These are phyloP conservation scores for Boletus subparvulus DNA, from an alignment of 768 basidiomycete genomes.

Conservation along the genomic window DNA sequence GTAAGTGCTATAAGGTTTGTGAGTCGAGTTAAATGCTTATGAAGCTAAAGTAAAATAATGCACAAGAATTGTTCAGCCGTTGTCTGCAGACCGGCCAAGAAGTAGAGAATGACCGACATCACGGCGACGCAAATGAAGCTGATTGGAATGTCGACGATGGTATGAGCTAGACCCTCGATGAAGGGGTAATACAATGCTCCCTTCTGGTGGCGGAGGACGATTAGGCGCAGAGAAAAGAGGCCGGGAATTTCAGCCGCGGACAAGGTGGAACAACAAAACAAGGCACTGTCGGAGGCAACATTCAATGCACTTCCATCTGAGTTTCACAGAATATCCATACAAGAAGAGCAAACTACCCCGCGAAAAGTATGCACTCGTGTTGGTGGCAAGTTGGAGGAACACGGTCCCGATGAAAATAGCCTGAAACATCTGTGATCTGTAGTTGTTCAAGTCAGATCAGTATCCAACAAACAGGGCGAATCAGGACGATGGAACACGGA, in stretches of 20 bases:
- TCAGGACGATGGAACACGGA: constrained; percentile 20
- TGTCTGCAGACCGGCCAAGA: constrained; percentile 21
- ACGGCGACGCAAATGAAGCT: constrained; percentile 21
- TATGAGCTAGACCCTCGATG: constrained; percentile 43
- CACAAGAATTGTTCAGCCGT: constrained; percentile 22
- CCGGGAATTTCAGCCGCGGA: constrained; percentile 54
- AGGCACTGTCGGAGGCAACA: constrained; percentile 38
- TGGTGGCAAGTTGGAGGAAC: constrained; percentile 40
- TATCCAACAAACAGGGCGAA: constrained; percentile 1
- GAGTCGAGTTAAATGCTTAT: constrained; percentile 23
- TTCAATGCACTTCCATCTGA: background rate
- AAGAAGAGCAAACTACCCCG: constrained; percentile 82
- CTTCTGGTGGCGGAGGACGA: constrained; percentile 42
- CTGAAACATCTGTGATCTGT: constrained; percentile 37
- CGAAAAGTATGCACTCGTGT: constrained; percentile 41
- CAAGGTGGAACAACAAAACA: constrained; percentile 51
- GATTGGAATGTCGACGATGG: constrained; percentile 47
- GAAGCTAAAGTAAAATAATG: background rate
- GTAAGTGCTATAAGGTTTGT: constrained; percentile 49
- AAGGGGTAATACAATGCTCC: constrained; percentile 51
- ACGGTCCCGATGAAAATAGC: constrained; percentile 33
- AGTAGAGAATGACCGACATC: constrained; percentile 18
- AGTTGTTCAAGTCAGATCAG: background rate
- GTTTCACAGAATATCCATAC: constrained; percentile 33
- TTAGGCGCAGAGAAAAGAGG: constrained; percentile 43